Base-by-base conservation (phyloP, 495 filamentous ascomycete genomes). In the Lophiostoma macrostomum region DNA sequence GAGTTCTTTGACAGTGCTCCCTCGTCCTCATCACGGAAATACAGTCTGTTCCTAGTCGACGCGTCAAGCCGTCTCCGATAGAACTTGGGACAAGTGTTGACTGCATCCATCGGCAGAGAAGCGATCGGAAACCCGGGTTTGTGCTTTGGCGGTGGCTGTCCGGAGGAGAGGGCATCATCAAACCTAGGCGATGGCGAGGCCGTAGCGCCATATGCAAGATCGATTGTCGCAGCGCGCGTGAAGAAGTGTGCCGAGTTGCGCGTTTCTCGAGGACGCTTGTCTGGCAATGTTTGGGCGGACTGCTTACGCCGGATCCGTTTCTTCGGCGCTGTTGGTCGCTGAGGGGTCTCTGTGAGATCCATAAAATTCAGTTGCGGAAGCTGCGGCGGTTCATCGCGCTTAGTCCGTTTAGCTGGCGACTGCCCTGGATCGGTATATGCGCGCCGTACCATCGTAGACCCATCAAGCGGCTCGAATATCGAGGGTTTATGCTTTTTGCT, bases 41-140 rank as follows among this genome's bases (percentile, higher is more conserved):
- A 58, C 47, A 58, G 41, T 13, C 47, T 20, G 25, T 58, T 58
- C 32, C 55, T 29, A 4, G 55, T 58, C 41, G 55, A 58, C 5
- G 47, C 55, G 28, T 58, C 55, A 14, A 58, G 47, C 19, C 48
- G 18, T 1, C 55, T 27, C 4, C 55, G 47, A 36, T 58, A 58
- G 48, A 58, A 58, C 22, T 19, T n/a, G 3, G 47, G 55, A 42
- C 47, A 58, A 14, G 39, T 30, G 5, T 30, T 48, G 2, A 58
- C 40, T 1, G 48, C 55, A 22, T 58, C 55, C 6, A 40, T 25
- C 12, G 55, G 55, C 7, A 45, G 55, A n/a, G 55, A 58, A 4
- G 48, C 18, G 1, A 53, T 22, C 5, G 55, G 55, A 22, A 46
- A 52, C 2, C 55, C 48, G 1, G 39, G 31, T 27, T 49, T 38